Evolutionary conservation across 2,329 filamentous ascomycete genomes (phyloP).

Genomic region (Camillea tinctor): DNA sequence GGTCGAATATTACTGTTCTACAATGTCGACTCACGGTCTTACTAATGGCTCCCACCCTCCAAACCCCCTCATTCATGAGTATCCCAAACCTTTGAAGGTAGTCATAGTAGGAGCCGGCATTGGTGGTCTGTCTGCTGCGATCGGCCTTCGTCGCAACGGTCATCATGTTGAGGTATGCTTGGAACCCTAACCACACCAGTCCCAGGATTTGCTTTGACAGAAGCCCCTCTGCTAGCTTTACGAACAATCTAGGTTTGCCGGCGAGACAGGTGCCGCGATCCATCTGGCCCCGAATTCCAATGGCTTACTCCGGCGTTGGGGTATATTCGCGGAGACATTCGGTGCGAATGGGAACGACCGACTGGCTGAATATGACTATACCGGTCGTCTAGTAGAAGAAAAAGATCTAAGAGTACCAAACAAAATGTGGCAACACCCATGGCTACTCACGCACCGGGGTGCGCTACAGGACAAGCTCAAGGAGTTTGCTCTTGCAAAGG

Average conservation of each 20-base stretch:
- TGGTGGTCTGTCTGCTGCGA: slow-evolving; percentile 31
- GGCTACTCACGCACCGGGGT: slow-evolving; percentile 54
- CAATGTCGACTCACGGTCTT: slow-evolving; percentile 5
- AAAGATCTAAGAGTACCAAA: slow-evolving; percentile 37
- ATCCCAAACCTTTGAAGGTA: slow-evolving; percentile 16
- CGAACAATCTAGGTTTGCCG: slow-evolving; percentile 55
- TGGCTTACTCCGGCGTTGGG: slow-evolving; percentile 48
- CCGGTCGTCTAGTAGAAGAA: slow-evolving; percentile 23
- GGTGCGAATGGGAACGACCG: slow-evolving; percentile 33
- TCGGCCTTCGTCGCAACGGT: slow-evolving; percentile 23
- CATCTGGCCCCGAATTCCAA: slow-evolving; percentile 62
- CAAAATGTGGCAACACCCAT: slow-evolving; percentile 48
- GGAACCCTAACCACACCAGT: neutral
- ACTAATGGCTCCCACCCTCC: slow-evolving; percentile 3
- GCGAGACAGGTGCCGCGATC: slow-evolving; percentile 60
- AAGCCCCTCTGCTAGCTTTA: slow-evolving; percentile 42
- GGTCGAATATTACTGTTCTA: neutral
- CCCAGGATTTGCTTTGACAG: neutral
- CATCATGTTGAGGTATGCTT: slow-evolving; percentile 12
- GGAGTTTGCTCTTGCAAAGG: slow-evolving; percentile 38
- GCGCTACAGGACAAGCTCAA: slow-evolving; percentile 53
- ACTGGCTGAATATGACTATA: slow-evolving; percentile 20
- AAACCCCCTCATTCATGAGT: slow-evolving; percentile 16
- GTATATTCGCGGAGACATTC: slow-evolving; percentile 37
- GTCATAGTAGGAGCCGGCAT: slow-evolving; percentile 33